These are phyloP conservation scores for Nitzschia palea DNA, from an alignment of 108 stramenopile species.

Conservation along the genomic window DNA sequence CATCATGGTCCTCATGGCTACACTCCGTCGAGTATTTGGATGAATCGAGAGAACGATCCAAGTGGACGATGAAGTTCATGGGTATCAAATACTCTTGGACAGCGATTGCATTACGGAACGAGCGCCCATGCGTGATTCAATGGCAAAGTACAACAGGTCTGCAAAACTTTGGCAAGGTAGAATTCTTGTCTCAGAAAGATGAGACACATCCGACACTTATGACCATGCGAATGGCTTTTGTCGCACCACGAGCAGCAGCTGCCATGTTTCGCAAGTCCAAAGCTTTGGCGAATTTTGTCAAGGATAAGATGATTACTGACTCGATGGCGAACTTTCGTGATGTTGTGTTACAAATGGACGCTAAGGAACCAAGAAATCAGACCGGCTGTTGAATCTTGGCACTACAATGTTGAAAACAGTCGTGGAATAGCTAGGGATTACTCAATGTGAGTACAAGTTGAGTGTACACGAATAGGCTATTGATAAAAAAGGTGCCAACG, in stretches of 20 bases:
- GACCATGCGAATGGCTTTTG: slow-evolving; percentile 60
- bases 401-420: not conserved
- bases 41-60: slow-evolving; percentile 32
- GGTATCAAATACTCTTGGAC: slow-evolving; percentile 74
- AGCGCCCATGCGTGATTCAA: slow-evolving; percentile 60
- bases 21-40: slow-evolving; percentile 62
- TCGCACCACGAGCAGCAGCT: slow-evolving; percentile 57
- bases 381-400: not conserved
- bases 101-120: slow-evolving; percentile 40
- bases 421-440: no score
- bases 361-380: not conserved
- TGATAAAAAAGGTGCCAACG: no score
- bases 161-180: slow-evolving; percentile 61
- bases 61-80: slow-evolving; percentile 69
- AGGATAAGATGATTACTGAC: slow-evolving; percentile 56
- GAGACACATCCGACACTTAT: slow-evolving; percentile 40
- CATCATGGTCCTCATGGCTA: slow-evolving; percentile 75
- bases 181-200: slow-evolving; percentile 29
- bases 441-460: no score
- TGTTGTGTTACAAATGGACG: slow-evolving; percentile 53
- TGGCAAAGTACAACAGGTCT: slow-evolving; percentile 75
- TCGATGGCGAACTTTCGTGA: slow-evolving; percentile 70
- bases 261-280: slow-evolving; percentile 52
- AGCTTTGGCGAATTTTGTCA: slow-evolving; percentile 49
- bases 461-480: no score